These are phyloP conservation scores for Boletus sp. DNA, from an alignment of 768 basidiomycete species.

Conservation along the genomic window DNA sequence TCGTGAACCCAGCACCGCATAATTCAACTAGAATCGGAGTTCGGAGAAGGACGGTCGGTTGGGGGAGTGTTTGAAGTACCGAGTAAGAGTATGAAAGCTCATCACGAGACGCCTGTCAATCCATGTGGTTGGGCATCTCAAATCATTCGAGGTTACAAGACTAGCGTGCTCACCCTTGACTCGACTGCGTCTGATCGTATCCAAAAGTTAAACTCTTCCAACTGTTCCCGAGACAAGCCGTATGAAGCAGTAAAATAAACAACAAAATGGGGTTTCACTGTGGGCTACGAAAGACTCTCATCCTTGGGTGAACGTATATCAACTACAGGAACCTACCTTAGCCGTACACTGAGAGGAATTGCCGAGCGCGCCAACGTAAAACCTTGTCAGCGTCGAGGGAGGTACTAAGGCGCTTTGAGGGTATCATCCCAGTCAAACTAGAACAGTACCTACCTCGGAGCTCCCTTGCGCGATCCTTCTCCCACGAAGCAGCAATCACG, in stretches of 20 bases:
- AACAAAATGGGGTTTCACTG: constrained; percentile 57
- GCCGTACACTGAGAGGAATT: constrained; percentile 43
- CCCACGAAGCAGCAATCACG: constrained; percentile 77
- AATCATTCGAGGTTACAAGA: neutral
- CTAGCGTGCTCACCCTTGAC: constrained; percentile 13
- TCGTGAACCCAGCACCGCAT: constrained; percentile 82
- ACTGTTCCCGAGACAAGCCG: constrained; percentile 60
- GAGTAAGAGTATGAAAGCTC: constrained; percentile 56
- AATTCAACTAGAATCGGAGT: constrained; percentile 70
- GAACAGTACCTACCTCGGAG: constrained; percentile 55
- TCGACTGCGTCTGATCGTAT: constrained; percentile 38
- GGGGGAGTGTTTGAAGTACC: constrained; percentile 44
- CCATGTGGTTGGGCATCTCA: neutral
- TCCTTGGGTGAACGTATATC: neutral
- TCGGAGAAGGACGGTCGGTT: constrained; percentile 57
- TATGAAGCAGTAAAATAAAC: constrained; percentile 78
- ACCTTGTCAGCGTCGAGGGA: constrained; percentile 71
- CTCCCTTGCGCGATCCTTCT: constrained; percentile 72
- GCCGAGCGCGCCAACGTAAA: constrained; percentile 69
- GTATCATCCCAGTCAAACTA: neutral
- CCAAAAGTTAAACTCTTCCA: constrained; percentile 73
- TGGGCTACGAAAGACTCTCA: constrained; percentile 33
- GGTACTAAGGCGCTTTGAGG: constrained; percentile 46
- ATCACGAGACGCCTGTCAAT: constrained; percentile 6
- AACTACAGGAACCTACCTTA: constrained; percentile 35